Conservation (phyloP, 2,329 filamentous ascomycete genomes). For the Thielaviopsis euricoi region DNA sequence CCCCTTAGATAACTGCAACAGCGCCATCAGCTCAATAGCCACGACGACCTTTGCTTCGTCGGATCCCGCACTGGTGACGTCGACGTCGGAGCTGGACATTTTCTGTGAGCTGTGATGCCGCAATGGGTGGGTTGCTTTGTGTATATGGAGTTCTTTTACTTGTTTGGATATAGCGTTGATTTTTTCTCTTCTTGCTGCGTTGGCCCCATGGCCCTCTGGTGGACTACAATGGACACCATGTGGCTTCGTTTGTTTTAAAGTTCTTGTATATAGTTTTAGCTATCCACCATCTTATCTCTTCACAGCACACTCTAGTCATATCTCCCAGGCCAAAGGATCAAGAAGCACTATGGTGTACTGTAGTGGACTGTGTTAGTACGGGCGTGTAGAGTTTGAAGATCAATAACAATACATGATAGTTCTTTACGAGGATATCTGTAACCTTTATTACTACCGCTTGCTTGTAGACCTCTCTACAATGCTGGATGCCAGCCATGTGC, state of each 20-base stretch:
- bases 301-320: no score
- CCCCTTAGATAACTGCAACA: slow-evolving; percentile 28
- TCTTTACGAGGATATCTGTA: no score
- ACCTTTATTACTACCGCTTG: no score
- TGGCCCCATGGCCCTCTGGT: not conserved
- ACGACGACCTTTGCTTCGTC: slow-evolving; percentile 12
- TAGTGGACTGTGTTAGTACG: no score
- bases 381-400: no score
- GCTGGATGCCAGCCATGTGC: no score
- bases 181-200: not conserved
- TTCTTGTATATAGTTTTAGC: not conserved
- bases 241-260: not conserved
- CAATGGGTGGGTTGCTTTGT: not conserved
- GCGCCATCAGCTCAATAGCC: slow-evolving; percentile 11
- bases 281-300: no score
- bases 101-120: slow-evolving; percentile 25
- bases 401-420: no score
- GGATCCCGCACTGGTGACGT: slow-evolving; percentile 20
- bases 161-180: not conserved
- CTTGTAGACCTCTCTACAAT: no score
- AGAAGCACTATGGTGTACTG: no score
- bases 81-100: slow-evolving; percentile 28
- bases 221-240: not conserved
- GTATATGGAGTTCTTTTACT: not conserved
- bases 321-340: no score